These are phyloP conservation scores for Malus hybrid DNA, from an alignment of 331 rosid genomes.

Conservation along the genomic window DNA sequence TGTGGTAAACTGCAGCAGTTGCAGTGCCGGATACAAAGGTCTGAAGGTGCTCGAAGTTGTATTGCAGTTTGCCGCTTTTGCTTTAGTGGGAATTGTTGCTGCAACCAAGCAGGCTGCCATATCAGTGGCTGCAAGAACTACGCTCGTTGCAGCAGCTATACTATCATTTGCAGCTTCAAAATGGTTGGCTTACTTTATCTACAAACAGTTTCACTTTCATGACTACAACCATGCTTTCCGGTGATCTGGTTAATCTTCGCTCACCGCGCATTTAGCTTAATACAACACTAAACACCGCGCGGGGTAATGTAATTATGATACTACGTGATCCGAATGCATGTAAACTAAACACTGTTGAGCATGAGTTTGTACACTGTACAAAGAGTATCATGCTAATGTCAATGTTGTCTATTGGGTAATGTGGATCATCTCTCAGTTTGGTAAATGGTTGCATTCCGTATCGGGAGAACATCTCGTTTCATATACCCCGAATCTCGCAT, in stretches of 20 bases:
- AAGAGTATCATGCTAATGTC: not conserved
- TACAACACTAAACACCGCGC: not conserved
- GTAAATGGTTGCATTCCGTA: too few relatives aligned
- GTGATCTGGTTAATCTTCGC: slow-evolving; percentile 10
- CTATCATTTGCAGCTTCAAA: slow-evolving; percentile 60
- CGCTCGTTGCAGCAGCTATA: slow-evolving; percentile 45
- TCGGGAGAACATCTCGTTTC: too few relatives aligned
- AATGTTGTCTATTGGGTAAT: too few relatives aligned
- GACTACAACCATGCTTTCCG: slow-evolving; percentile 73
- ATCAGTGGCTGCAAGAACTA: slow-evolving; percentile 35
- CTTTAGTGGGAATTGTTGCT: slow-evolving; percentile 64
- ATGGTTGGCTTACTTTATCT: slow-evolving; percentile 67
- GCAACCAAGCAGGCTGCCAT: slow-evolving; percentile 39
- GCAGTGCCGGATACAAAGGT: slow-evolving; percentile 57
- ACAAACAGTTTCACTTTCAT: slow-evolving; percentile 74
- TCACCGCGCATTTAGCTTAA: not conserved
- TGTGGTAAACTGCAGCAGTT: slow-evolving; percentile 79
- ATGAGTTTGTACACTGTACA: not conserved
- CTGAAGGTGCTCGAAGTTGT: slow-evolving; percentile 60
- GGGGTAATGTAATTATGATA: not conserved
- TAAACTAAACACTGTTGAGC: not conserved
- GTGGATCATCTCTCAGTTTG: too few relatives aligned
- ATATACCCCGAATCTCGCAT: too few relatives aligned
- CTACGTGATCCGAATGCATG: not conserved
- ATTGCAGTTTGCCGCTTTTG: slow-evolving; percentile 50